Base-by-base conservation (phyloP, 192 early-diverging fungal genomes). In the Chytriomyces confervae region DNA sequence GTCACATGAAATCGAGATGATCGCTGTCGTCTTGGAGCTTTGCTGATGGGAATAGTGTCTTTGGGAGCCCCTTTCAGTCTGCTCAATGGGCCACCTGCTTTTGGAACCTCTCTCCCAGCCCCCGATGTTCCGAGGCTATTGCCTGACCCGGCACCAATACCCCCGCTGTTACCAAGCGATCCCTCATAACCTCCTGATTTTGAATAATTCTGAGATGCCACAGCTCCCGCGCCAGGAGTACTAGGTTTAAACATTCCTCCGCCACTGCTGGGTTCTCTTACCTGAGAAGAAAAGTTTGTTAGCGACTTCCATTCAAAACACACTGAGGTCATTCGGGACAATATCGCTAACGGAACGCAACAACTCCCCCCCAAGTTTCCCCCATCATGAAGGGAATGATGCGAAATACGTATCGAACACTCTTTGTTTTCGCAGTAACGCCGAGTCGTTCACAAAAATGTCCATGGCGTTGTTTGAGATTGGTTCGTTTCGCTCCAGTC, bases 1-100 rank as follows among this genome's bases (percentile, higher is more conserved):
- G 89, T 91, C 3, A 94, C 91, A 85, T 94, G 90, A 77, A 96
- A 96, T 50, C 95, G 86, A 29, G 95, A 96, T 2, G 94, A 95
- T 76, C 92, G 82, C 77, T 96, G 95, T 49, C 95, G 89, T 48
- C 91, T 81, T 45, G 95, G 95, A 24, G 87, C 85, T 86, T 95
- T 95, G 82, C 89, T 91, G 73, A 93, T 86, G 49, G 92, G 91
- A 66, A 93, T 92, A 10, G 89, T 86, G 82, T 96, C 84, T 70
- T 89, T 87, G 27, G 83, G 84, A 29, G 82, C 74, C 57, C 84
- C 86, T 64, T 89, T 89, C 29, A 89, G 51, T 51, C 85, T 64
- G 67, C 86, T 86, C 61, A 87, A 69, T 5, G 86, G 72, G 6
- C 87, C 84, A 72, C 69, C 69, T 61, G 81, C 89, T 77, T 88